Evolutionary conservation across 2,329 filamentous ascomycete species (phyloP).

Genomic region (Trichophyton benhamiae): DNA sequence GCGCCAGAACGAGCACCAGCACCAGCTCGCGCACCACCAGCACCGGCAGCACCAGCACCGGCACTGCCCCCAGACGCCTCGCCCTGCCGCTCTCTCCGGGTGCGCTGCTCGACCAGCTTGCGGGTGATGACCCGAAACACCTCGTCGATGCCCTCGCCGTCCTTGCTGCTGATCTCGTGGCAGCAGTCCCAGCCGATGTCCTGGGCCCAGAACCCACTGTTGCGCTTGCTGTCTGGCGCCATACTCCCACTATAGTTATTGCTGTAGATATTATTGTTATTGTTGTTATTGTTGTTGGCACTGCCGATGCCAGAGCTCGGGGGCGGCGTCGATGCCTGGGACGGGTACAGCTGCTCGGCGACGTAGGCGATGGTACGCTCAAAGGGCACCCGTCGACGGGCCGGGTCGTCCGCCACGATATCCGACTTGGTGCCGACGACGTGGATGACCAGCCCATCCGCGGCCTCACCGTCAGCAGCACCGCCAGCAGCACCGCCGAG

Average conservation of each 20-base stretch:
- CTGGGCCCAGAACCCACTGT: slow-evolving; percentile 59
- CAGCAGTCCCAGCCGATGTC: slow-evolving; percentile 94
- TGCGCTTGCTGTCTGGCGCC: slow-evolving; percentile 31
- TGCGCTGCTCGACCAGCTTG: slow-evolving; percentile 64
- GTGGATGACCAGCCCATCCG: slow-evolving; percentile 56
- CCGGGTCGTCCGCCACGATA: slow-evolving; percentile 73
- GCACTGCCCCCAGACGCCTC: slow-evolving; percentile 29
- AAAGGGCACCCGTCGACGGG: slow-evolving; percentile 71
- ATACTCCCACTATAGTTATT: slow-evolving; percentile 17
- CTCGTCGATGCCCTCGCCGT: slow-evolving; percentile 89
- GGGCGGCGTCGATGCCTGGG: slow-evolving; percentile 53
- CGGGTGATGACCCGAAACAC: slow-evolving; percentile 84
- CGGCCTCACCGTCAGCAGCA: slow-evolving; percentile 35
- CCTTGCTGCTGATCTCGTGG: slow-evolving; percentile 90
- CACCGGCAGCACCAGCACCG: no score
- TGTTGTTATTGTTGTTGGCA: slow-evolving; percentile 13
- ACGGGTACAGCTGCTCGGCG: slow-evolving; percentile 74
- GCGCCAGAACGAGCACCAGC: no score
- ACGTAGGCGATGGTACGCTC: slow-evolving; percentile 94
- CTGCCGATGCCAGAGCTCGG: slow-evolving; percentile 44
- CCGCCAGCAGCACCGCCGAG: slow-evolving; percentile 30
- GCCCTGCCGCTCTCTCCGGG: slow-evolving; percentile 40
- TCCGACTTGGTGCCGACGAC: slow-evolving; percentile 94
- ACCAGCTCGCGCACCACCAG: no score
- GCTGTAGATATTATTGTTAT: slow-evolving; percentile 11